Evolutionary conservation across 352 stramenopile species (phyloP).

Genomic region (Globisporangium emineosum): DNA sequence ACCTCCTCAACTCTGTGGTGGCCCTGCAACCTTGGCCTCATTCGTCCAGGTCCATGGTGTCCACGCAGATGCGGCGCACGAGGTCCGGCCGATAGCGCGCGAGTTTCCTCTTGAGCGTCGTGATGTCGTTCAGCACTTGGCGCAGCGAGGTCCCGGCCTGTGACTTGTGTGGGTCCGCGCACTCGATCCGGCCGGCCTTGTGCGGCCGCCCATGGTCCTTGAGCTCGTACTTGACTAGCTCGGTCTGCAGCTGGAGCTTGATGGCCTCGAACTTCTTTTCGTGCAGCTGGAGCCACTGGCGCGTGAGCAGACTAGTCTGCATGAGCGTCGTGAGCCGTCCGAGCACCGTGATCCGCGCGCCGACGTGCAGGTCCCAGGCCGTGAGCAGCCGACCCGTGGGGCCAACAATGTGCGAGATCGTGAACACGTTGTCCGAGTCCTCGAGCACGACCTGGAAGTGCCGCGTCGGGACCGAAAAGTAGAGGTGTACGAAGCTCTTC

Average conservation of each 20-base stretch:
- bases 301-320: conserved; percentile 70
- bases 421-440: conserved; percentile 68
- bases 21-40: conserved; percentile 7
- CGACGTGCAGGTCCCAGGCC: conserved; percentile 69
- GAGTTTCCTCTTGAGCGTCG: conserved; percentile 40
- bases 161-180: conserved; percentile 50
- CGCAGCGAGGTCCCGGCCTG: conserved; percentile 41
- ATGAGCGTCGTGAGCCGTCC: conserved; percentile 66
- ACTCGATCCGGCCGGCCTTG: conserved; percentile 37
- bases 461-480: conserved; percentile 64
- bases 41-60: conserved; percentile 30
- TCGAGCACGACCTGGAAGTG: conserved; percentile 68
- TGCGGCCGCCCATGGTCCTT: conserved; percentile 27
- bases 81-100: conserved; percentile 54
- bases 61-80: conserved; percentile 42
- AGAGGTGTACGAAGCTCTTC: conserved; percentile 35
- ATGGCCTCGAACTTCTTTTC: conserved; percentile 34
- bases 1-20: background rate
- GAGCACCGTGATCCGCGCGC: conserved; percentile 54
- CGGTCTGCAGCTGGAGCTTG: conserved; percentile 41
- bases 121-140: conserved; percentile 43
- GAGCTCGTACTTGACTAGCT: conserved; percentile 65
- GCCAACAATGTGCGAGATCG: conserved; percentile 66
- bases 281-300: conserved; percentile 64
- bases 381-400: conserved; percentile 40